Evolutionary conservation across 768 basidiomycete genomes (phyloP).

Genomic region (Nidularia sp.): DNA sequence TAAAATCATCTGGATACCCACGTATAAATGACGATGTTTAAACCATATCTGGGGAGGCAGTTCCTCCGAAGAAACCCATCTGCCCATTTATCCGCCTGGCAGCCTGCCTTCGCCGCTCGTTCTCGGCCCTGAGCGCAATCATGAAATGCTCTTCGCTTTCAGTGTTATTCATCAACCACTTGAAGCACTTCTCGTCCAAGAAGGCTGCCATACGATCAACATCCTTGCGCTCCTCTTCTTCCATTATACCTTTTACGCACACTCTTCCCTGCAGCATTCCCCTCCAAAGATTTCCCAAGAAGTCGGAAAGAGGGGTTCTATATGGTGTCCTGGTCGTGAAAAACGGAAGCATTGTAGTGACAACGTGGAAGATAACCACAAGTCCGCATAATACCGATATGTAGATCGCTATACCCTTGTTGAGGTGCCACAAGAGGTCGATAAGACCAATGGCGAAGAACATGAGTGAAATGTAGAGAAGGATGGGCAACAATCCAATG

Average conservation of each 20-base stretch:
- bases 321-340: slow-evolving; percentile 9
- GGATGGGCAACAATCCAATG: slow-evolving; percentile 7
- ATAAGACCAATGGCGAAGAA: slow-evolving; percentile 10
- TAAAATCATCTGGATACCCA: too few relatives aligned
- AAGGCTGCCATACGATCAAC: slow-evolving; percentile 3
- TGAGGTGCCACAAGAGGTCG: slow-evolving; percentile 10
- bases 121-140: slow-evolving; percentile 1
- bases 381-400: slow-evolving; percentile 6
- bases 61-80: too few relatives aligned
- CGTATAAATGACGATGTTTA: too few relatives aligned
- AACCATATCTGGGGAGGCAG: too few relatives aligned
- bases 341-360: slow-evolving; percentile 7
- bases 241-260: slow-evolving; percentile 3
- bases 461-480: slow-evolving; percentile 7
- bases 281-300: slow-evolving; percentile 9
- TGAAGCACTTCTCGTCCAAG: slow-evolving; percentile 4
- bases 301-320: slow-evolving; percentile 8
- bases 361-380: slow-evolving; percentile 6
- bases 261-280: slow-evolving; percentile 1
- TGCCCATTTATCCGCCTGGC: too few relatives aligned
- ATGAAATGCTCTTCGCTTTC: slow-evolving; percentile 5
- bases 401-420: slow-evolving; percentile 10
- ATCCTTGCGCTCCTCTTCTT: slow-evolving; percentile 6
- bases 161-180: slow-evolving; percentile 5
- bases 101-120: not conserved